A percentile compares a stretch with the other conserved stretches of the same genome.
phyloP scores from a whole-genome alignment of 257 asterid species.

The Linderniella brevidens region DNA sequence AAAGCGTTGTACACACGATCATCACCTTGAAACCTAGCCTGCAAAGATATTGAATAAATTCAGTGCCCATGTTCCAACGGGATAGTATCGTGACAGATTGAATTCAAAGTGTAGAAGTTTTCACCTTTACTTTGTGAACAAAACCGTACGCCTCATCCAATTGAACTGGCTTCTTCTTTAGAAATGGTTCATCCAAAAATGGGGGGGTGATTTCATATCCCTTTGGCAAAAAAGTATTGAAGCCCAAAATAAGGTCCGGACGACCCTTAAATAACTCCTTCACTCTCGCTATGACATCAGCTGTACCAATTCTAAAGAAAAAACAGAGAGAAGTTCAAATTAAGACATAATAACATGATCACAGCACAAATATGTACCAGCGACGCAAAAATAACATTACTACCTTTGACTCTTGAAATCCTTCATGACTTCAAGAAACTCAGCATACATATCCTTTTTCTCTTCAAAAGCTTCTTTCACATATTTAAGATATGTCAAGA shows the following conservation, averaged over 20 bases:
- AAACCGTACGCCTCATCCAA: conserved; percentile 43
- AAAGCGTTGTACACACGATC: conserved; percentile 46
- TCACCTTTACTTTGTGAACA: conserved; percentile 55
- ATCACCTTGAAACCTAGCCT: conserved; percentile 61
- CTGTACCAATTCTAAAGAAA: conserved; percentile 28
- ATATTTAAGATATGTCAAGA: conserved; percentile 44
- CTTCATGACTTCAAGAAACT: conserved; percentile 64
- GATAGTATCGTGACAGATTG: not conserved
- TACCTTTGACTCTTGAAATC: conserved; percentile 68
- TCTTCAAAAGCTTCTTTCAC: conserved; percentile 50
- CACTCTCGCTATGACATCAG: conserved; percentile 38
- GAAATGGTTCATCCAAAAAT: conserved; percentile 26
- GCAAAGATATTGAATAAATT: conserved; percentile 15
- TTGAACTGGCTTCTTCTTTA: conserved; percentile 33
- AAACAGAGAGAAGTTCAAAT: not conserved
- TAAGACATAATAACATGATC: not conserved
- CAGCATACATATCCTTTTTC: conserved; percentile 38
- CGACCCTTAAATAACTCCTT: conserved; percentile 50
- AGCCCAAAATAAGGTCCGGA: conserved; percentile 44
- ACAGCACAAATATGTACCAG: conserved; percentile 4
- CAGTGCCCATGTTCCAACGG: not conserved
- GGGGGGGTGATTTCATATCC: conserved; percentile 37
- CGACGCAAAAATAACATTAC: conserved; percentile 4
- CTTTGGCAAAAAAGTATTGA: conserved; percentile 56
- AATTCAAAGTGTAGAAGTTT: not conserved